A percentile compares a stretch with the other conserved stretches of the same genome.
phyloP scores from a whole-genome alignment of 768 basidiomycete genomes.

The Trametes cinnabarina region DNA sequence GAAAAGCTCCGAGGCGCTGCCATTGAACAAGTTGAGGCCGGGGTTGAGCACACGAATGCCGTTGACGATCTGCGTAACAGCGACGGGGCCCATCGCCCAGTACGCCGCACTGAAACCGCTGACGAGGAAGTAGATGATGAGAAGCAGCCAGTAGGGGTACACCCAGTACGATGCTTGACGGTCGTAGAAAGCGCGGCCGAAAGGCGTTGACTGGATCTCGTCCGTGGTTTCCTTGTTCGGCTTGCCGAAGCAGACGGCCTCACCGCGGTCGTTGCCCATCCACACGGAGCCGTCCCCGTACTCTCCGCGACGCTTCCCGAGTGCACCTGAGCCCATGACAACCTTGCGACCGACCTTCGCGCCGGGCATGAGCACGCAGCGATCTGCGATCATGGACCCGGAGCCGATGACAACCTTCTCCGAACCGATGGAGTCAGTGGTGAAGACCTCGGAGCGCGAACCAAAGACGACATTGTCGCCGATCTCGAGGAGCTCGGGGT shows the following conservation, averaged over 20 bases:
- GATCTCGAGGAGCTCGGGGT: conserved; percentile 48
- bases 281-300: conserved; percentile 46
- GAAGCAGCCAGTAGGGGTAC: conserved; percentile 38
- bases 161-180: conserved; percentile 41
- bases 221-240: conserved; percentile 25
- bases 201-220: conserved; percentile 37
- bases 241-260: conserved; percentile 29
- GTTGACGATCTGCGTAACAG: conserved; percentile 38
- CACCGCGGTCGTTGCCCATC: conserved; percentile 46
- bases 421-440: conserved; percentile 42
- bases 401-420: conserved; percentile 39
- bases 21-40: conserved; percentile 34
- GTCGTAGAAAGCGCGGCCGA: conserved; percentile 44
- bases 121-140: conserved; percentile 38
- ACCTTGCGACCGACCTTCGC: conserved; percentile 39
- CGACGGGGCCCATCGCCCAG: conserved; percentile 42
- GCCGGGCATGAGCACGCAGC: conserved; percentile 45
- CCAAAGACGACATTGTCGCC: conserved; percentile 52
- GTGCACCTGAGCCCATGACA: conserved; percentile 49
- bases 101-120: conserved; percentile 38
- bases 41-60: conserved; percentile 33
- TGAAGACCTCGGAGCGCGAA: conserved; percentile 44
- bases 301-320: conserved; percentile 39
- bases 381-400: conserved; percentile 53
- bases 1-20: conserved; percentile 40